These are phyloP conservation scores for Amanita subjunquillea DNA, from an alignment of 768 basidiomycete genomes.

Conservation along the genomic window DNA sequence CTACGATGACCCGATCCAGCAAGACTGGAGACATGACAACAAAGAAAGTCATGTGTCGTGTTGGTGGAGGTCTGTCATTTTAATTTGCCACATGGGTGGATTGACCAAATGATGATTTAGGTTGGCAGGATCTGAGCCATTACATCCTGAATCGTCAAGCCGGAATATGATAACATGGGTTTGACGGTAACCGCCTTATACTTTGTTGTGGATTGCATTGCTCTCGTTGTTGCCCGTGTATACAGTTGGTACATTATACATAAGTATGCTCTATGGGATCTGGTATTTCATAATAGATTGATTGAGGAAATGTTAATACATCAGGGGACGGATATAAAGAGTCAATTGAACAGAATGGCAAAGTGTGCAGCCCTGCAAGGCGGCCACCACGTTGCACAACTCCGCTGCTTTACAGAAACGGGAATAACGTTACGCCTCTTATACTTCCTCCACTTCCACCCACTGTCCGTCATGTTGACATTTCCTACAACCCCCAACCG, in stretches of 20 bases:
- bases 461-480: neutral
- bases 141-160: constrained; percentile 73
- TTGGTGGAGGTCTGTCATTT: constrained; percentile 62
- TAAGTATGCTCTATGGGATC: neutral
- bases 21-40: constrained; percentile 37
- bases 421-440: neutral
- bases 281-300: neutral
- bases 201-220: constrained; percentile 1
- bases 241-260: constrained; percentile 6
- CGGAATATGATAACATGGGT: constrained; percentile 32
- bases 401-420: neutral
- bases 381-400: neutral
- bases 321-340: neutral
- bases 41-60: constrained; percentile 88
- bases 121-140: constrained; percentile 72
- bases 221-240: neutral
- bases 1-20: constrained; percentile 59
- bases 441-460: neutral
- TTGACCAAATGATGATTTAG: constrained; percentile 20
- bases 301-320: too few relatives aligned
- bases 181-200: too few relatives aligned
- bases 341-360: neutral
- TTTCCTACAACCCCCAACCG: neutral
- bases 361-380: neutral
- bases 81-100: neutral